These are phyloP conservation scores for Annulohypoxylon truncatum DNA, from an alignment of 2,329 filamentous ascomycete genomes.

Conservation along the genomic window DNA sequence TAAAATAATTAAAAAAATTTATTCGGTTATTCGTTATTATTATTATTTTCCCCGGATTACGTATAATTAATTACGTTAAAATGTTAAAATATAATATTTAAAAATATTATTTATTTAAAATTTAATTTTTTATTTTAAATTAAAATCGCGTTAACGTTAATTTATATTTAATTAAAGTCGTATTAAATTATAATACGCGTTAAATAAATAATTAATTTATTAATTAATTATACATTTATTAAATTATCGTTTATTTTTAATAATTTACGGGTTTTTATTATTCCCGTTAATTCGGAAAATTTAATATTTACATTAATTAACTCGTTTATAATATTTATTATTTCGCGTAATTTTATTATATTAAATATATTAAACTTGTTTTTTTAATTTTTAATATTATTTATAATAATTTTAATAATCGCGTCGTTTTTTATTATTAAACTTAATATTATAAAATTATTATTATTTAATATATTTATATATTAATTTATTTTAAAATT, in stretches of 20 bases:
- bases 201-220: not conserved
- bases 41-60: not conserved
- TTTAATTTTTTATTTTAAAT: not conserved
- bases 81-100: not conserved
- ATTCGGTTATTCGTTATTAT: not conserved
- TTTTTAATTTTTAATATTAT: no score
- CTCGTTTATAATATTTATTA: no score
- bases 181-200: not conserved
- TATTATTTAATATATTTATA: no score
- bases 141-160: not conserved
- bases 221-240: not conserved
- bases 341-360: no score
- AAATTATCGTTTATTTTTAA: not conserved
- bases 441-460: no score
- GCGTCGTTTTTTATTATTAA: no score
- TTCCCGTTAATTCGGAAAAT: no score
- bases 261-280: no score
- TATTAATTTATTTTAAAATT: no score
- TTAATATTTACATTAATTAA: no score
- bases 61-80: not conserved
- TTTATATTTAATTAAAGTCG: not conserved
- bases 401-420: no score
- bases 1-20: not conserved
- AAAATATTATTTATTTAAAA: not conserved
- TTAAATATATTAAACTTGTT: no score